Evolutionary conservation across 768 basidiomycete genomes (phyloP), one percentile per base, ranked within the genome.

Genomic region (Pleurotus eryngii): DNA sequence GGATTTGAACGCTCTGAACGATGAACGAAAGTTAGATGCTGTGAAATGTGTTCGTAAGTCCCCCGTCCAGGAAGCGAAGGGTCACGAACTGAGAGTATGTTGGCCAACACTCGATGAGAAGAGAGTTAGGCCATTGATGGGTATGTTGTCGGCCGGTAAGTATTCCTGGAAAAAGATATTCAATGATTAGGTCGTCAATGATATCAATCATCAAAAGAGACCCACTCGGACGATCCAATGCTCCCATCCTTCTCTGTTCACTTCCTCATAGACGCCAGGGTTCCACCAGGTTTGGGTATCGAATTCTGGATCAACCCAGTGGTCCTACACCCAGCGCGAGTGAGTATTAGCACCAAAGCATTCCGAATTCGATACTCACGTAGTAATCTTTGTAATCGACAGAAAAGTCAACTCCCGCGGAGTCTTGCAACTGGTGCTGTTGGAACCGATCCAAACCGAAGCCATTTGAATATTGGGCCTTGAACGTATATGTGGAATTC

Each of bases 1-100:
- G 7, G 26, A 26, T 17, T 50, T 30, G 49, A 50, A 50, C n/a
- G 49, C 49, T 37, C 49, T 50, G 49, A 50, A 50, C 14, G 49
- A 11, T n/a, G 30, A 5, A 15, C 7, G 12, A 50, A 5, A n/a
- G 15, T n/a, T 50, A 14, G 27, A n/a, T 14, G 7, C 49, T 50
- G 14, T 6, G n/a, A 38, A 9, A 50, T 17, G n/a, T 35, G 27
- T 14, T 26, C 38, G 24, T 26, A 17, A n/a, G 14, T 22, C 27
- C 17, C 26, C n/a, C 6, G 27, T 27, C n/a, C 15, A 4, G 9
- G n/a, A 37, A n/a, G 38, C 27, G n/a, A 26, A 26, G 24, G 30
- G n/a, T 15, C 12, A 50, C 49, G 8, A 17, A 50, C 49, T 27
- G 27, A 26, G 20, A 17, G 15, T 15, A 20, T 12, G 30, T 26